A percentile compares a stretch with the other conserved stretches of the same genome.
These are phyloP conservation scores for Nannochloropsis oceanica DNA, from an alignment of 108 stramenopile species.

Conservation along the genomic window DNA sequence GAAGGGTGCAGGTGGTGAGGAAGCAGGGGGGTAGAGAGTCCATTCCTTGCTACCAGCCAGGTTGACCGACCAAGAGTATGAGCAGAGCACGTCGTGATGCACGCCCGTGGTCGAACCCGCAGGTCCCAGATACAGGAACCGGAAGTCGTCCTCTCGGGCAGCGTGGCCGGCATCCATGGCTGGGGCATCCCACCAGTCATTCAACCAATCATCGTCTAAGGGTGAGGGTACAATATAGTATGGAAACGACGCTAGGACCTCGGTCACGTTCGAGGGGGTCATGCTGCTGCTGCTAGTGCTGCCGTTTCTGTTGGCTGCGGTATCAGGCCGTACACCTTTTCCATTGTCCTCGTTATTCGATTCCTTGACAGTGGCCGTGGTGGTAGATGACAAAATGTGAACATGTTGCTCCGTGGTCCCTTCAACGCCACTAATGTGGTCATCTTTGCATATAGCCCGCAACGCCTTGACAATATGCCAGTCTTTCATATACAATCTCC, in stretches of 20 bases:
- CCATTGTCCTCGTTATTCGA: background rate
- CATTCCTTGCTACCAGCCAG: conserved; percentile 28
- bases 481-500: conserved; percentile 19
- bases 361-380: background rate
- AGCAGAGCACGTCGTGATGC: conserved; percentile 29
- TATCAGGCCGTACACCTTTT: background rate
- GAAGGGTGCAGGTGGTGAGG: background rate
- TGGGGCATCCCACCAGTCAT: conserved; percentile 15
- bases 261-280: background rate
- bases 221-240: background rate
- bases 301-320: no score
- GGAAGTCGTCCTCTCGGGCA: conserved; percentile 27
- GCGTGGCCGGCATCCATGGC: background rate
- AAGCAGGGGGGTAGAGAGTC: background rate
- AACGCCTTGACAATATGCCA: conserved; percentile 16
- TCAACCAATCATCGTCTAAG: conserved; percentile 28
- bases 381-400: no score
- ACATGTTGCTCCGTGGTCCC: background rate
- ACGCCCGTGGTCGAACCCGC: conserved; percentile 7
- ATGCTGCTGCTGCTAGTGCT: background rate
- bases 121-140: conserved; percentile 29
- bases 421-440: background rate
- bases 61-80: conserved; percentile 34
- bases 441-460: background rate
- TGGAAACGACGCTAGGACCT: background rate